Evolutionary conservation across 257 asterid species (phyloP), one percentile per base, ranked within the genome.

Genomic region (Solanum boliviense): DNA sequence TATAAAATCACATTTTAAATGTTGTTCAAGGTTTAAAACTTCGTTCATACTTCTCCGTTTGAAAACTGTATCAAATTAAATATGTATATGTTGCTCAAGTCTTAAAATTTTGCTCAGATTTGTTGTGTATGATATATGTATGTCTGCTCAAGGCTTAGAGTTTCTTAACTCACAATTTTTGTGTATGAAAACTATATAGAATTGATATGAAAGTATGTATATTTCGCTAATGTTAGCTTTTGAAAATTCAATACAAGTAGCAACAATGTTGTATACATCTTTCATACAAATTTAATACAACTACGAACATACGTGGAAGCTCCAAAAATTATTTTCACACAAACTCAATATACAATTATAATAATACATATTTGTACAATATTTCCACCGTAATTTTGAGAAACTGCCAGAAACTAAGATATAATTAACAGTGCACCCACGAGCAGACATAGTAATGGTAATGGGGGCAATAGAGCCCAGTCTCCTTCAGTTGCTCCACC

Each of bases 1-100:
- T 15, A 48, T 15, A 48, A 48, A 15, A 5, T 48, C 3, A 48
- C 60, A 48, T 48, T 48, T 48, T 48, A 4, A 48, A 48, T 48
- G 0, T 48, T 5, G 9, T 0, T 48, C 8, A 48, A 48, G 60
- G 60, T 3, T 2, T 15, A 48, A 15, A 48, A 15, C 60, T 48
- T 48, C 8, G 21, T 0, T 48, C 21, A 48, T 48, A 48, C 0
- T 48, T 48, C 0, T 5, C 0, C 0, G 21, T 48, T 15, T 15
- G 60, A 15, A 48, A 48, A 15, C 8, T 48, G 21, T 5, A 48
- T 48, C 8, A 46, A 46, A 11, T 44, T 44, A 46, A 46, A 15
- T 48, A 48, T 48, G 21, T 48, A 48, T 48, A 15, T 48, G 3
- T 15, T 0, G 21, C 21, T 48, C 60, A 15, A 48, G 60, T 48